These are phyloP conservation scores for Pyrus pyrifolia DNA, from an alignment of 306 rosid species.

Conservation along the genomic window DNA sequence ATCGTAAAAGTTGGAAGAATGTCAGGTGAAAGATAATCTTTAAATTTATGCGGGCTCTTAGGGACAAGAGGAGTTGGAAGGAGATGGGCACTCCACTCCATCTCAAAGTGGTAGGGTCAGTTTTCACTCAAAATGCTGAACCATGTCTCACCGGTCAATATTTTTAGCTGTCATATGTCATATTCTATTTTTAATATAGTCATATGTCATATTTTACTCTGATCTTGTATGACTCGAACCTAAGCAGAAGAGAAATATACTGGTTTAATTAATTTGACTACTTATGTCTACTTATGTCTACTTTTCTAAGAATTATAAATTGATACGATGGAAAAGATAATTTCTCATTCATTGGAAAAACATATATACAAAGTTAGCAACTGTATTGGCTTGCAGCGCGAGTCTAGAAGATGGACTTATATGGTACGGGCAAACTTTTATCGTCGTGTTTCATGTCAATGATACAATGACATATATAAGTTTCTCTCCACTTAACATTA, in stretches of 20 bases:
- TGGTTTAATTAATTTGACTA: neutral
- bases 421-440: neutral
- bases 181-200: no score
- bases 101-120: slow-evolving; percentile 39
- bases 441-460: no score
- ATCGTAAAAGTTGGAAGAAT: slow-evolving; percentile 1
- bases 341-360: no score
- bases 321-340: no score
- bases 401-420: neutral
- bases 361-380: no score
- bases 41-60: slow-evolving; percentile 1
- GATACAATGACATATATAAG: no score
- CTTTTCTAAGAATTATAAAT: no score
- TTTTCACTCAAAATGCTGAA: slow-evolving; percentile 16
- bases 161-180: no score
- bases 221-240: no score
- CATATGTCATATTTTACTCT: no score
- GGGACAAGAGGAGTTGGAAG: slow-evolving; percentile 34
- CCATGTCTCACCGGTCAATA: neutral
- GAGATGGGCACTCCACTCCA: slow-evolving; percentile 17
- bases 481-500: neutral
- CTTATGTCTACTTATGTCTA: neutral
- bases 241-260: neutral
- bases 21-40: slow-evolving; percentile 15
- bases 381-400: no score